Conservation (phyloP, 2,329 filamentous ascomycete genomes). For the Exophiala bonariae region DNA sequence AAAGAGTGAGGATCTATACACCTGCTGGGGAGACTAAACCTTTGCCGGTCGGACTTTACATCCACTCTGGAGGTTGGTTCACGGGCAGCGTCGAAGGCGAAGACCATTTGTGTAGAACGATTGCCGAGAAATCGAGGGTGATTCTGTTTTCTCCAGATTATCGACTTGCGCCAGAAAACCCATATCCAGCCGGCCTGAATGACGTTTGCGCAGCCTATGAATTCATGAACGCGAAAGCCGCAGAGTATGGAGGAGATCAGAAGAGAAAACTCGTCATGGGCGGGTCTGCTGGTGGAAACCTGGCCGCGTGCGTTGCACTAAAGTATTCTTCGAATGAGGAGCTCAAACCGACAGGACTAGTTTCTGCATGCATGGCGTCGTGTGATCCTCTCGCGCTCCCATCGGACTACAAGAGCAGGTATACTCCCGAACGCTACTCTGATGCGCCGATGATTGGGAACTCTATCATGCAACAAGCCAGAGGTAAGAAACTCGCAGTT, state of each 20-base stretch:
- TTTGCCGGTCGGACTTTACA: slow-evolving; percentile 3
- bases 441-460: slow-evolving; percentile 10
- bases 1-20: slow-evolving; percentile 5
- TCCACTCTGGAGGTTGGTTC: slow-evolving; percentile 4
- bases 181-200: slow-evolving; percentile 12
- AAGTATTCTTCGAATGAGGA: slow-evolving; percentile 3
- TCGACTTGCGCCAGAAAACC: slow-evolving; percentile 11
- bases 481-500: slow-evolving; percentile 1
- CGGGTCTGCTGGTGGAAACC: slow-evolving; percentile 62
- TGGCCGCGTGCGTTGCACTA: slow-evolving; percentile 31
- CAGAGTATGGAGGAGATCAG: slow-evolving; percentile 1
- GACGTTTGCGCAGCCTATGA: background rate
- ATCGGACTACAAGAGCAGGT: slow-evolving; percentile 4
- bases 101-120: background rate
- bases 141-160: slow-evolving; percentile 6
- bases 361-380: background rate
- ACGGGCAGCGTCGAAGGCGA: slow-evolving; percentile 1
- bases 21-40: background rate
- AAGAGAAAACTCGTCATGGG: slow-evolving; percentile 52
- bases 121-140: slow-evolving; percentile 1
- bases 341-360: background rate
- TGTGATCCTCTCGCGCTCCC: background rate
- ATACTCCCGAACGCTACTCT: slow-evolving; percentile 7
- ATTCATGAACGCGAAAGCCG: background rate
- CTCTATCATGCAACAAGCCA: slow-evolving; percentile 2